Percentiles rank a stretch among this genome's conserved stretches.
Evolutionary conservation across 2,329 filamentous ascomycete genomes (phyloP).

Genomic region (Apiospora phragmitis): DNA sequence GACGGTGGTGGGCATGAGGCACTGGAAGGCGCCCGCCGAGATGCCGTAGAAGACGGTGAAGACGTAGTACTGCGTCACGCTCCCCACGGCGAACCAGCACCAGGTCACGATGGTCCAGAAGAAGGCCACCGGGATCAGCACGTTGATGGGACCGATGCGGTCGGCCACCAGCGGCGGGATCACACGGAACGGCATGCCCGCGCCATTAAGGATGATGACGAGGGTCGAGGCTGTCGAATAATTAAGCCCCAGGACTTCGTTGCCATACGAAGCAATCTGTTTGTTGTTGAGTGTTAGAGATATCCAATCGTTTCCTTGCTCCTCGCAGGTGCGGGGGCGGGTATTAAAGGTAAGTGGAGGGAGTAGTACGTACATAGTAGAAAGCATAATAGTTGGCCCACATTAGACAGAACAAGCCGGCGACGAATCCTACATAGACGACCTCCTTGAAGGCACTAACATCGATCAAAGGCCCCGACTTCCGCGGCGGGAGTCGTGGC

Average conservation of each 20-base stretch:
- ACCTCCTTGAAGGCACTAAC: conserved; percentile 30
- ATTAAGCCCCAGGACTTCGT: conserved; percentile 33
- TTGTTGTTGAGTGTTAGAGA: conserved; percentile 1
- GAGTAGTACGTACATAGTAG: conserved; percentile 37
- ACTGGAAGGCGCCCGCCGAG: conserved; percentile 38
- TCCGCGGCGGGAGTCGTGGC: conserved; percentile 31
- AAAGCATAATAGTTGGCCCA: conserved; percentile 45
- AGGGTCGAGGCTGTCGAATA: conserved; percentile 36
- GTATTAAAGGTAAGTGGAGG: not conserved
- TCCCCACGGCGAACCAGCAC: conserved; percentile 39
- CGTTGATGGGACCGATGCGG: conserved; percentile 37
- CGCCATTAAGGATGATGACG: conserved; percentile 41
- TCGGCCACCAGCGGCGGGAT: conserved; percentile 38
- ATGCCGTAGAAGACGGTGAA: conserved; percentile 37
- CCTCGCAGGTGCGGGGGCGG: not conserved
- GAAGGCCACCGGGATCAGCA: conserved; percentile 29
- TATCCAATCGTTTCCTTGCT: too few species aligned
- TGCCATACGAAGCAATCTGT: conserved; percentile 36
- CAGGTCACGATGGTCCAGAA: conserved; percentile 34
- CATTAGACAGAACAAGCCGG: conserved; percentile 38
- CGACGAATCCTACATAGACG: conserved; percentile 35
- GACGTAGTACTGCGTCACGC: conserved; percentile 34
- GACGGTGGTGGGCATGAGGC: conserved; percentile 39
- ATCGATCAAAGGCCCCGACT: conserved; percentile 32
- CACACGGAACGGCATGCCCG: conserved; percentile 39